Conservation (phyloP, 169 alveolate genomes). For the Plasmodium adleri region DNA sequence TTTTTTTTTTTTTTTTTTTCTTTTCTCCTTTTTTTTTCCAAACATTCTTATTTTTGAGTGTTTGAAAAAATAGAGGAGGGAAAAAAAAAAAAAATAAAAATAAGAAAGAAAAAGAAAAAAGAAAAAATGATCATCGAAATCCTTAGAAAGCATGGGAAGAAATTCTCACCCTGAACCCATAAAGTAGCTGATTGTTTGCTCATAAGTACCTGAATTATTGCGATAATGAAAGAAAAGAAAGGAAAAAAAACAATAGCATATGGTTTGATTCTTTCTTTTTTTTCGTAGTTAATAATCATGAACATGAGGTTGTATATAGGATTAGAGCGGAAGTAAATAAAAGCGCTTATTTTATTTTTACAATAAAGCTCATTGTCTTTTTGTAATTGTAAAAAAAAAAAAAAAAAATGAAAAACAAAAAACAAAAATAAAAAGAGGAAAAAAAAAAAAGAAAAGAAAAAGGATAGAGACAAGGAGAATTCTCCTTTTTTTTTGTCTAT, state of each 20-base stretch:
- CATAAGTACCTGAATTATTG: slow-evolving; percentile 45
- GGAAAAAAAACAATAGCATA: slow-evolving; percentile 61
- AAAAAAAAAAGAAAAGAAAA: no score
- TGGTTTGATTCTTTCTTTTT: slow-evolving; percentile 44
- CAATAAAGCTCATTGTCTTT: slow-evolving; percentile 50
- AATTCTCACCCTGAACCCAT: slow-evolving; percentile 75
- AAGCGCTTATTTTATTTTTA: background rate
- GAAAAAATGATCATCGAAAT: slow-evolving; percentile 56
- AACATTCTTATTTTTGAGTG: background rate
- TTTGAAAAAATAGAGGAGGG: no score
- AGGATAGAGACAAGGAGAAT: no score
- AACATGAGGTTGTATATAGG: slow-evolving; percentile 69
- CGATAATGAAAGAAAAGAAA: slow-evolving; percentile 29
- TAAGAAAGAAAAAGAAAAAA: slow-evolving; percentile 37
- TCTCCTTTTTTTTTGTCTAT: no score
- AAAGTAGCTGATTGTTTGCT: slow-evolving; percentile 50
- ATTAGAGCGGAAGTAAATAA: slow-evolving; percentile 37
- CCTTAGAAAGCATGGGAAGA: slow-evolving; percentile 64
- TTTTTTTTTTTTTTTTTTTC: no score
- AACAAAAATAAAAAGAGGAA: background rate
- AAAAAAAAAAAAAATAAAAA: no score
- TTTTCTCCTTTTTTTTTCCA: slow-evolving; percentile 8
- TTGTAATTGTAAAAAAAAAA: slow-evolving; percentile 22
- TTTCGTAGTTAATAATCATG: slow-evolving; percentile 45
- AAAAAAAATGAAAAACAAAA: background rate